Evolutionary conservation across 2,329 filamentous ascomycete species (phyloP), one percentile per base, ranked within the genome.

Genomic region (Verticillium isaacii): DNA sequence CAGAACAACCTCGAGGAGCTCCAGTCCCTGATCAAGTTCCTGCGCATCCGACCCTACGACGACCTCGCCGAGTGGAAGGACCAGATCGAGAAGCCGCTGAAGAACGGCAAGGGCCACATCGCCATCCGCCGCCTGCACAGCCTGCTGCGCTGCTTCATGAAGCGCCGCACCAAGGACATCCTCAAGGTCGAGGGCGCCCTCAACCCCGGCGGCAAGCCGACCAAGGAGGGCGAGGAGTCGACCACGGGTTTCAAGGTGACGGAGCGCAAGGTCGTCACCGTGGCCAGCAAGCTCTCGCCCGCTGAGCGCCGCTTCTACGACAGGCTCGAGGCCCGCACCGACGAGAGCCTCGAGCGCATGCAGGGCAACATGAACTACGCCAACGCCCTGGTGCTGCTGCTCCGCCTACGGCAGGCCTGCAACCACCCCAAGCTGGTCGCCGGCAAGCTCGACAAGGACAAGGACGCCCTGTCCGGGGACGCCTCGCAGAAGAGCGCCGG

Each of bases 1-100:
- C 95, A 99, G 73, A 99, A 99, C 77, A 98, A 97, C 69, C 85
- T 99, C 6, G 95, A 99, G 67, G 95, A 99, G 75, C 80, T 99
- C 59, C 95, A 99, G 72, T 96, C 92, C 67, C 79, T 99, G 60
- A 92, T 99, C 73, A 91, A 89, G 64, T 99, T 99, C 74, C 82
- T 99, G 41, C 88, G 91, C 17, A 97, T 99, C 71, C 90, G 91
- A 68, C 95, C 95, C 0, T 98, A 95, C 71, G 89, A 96, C 69
- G 88, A 97, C 61, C 80, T 97, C 23, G 83, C 85, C 11, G 87
- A 90, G 63, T 99, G 95, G 94, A 93, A 94, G 68, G 90, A 93
- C 17, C 89, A 96, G 62, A 99, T 99, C 63, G 93, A 93, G 60
- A 80, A 84, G 55, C 95, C 95, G 0, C 86, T 99, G 84, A 96